Evolutionary conservation across 1,139 yeast species (phyloP), one percentile per base, ranked within the genome.

Genomic region (Debaryomyces sp.): DNA sequence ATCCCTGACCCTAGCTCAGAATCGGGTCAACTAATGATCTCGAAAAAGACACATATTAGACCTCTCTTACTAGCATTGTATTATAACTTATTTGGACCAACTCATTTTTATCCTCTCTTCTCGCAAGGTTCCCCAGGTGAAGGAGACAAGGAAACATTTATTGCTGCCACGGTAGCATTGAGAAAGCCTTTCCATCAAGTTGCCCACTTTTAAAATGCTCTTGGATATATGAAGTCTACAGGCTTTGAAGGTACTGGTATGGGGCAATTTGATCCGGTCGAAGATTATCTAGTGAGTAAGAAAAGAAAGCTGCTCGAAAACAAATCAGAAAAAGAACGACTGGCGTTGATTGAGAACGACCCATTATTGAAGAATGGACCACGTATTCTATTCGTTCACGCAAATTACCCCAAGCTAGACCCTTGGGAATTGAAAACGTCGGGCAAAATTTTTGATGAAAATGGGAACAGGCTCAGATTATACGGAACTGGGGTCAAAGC

Each of bases 91-190:
- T 86, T 82, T 61, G 96, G 96, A 0, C 95, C 94, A 5, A 77
- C 79, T 15, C 83, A 84, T 68, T 90, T 80, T 62, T 90, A 89
- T 65, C 95, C 95, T n/a, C 75, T 90, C 42, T 80, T 90, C 47
- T 85, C 94, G 0, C 96, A 89, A 67, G 92, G 92, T 12, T 82
- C 89, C 0, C 87, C 85, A 49, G 96, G 97, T 39, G 96, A 89
- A 69, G 96, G 96, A 52, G 96, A 90, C 64, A 90, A 89, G 63
- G 97, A 90, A 62, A 89, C 96, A 0, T 90, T 88, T 60, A 71
- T 88, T 47, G 92, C 96, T 0, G 92, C 94, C 0, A 85, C 95
- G 0, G 78, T 79, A 41, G 89, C 87, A 2, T 67, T 86, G 47
- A 69, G 72, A 7, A 78, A 82, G 44, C 73, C 81, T 1, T 85